A percentile compares a stretch with the other conserved stretches of the same genome.
Evolutionary conservation across 345 rosid species (phyloP).

Genomic region (Bretschneidera sinensis): DNA sequence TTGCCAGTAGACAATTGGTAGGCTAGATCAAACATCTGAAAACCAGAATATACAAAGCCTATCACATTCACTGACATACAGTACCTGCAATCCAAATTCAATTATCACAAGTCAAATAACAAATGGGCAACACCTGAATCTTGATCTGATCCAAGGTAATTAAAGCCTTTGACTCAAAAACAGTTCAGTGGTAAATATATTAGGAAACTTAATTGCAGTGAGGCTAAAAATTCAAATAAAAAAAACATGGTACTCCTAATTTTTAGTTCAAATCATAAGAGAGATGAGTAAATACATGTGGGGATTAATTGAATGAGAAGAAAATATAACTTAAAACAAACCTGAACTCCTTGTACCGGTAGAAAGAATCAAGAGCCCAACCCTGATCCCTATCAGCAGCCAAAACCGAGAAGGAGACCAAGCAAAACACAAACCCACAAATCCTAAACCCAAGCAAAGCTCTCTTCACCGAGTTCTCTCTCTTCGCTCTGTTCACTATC

Average conservation of each 20-base stretch:
- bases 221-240: too few species aligned
- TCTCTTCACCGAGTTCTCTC: slow-evolving; percentile 37
- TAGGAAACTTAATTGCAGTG: too few species aligned
- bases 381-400: slow-evolving; percentile 82
- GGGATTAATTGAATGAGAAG: neutral
- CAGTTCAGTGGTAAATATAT: too few species aligned
- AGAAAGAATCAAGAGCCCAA: slow-evolving; percentile 88
- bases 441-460: slow-evolving; percentile 54
- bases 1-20: slow-evolving; percentile 46
- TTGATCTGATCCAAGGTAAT: too few species aligned
- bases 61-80: slow-evolving; percentile 68
- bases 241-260: too few species aligned
- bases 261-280: too few species aligned
- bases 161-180: too few species aligned
- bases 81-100: slow-evolving; percentile 54
- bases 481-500: slow-evolving; percentile 41
- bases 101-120: too few species aligned
- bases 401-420: slow-evolving; percentile 69
- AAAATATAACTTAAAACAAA: slow-evolving; percentile 10
- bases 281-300: too few species aligned
- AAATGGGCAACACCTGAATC: too few species aligned
- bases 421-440: slow-evolving; percentile 56
- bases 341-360: slow-evolving; percentile 85
- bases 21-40: slow-evolving; percentile 55
- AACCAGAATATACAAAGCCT: slow-evolving; percentile 68